phyloP scores from a whole-genome alignment of 2,329 filamentous ascomycete genomes.

The Plectosphaerella cucumerina region DNA sequence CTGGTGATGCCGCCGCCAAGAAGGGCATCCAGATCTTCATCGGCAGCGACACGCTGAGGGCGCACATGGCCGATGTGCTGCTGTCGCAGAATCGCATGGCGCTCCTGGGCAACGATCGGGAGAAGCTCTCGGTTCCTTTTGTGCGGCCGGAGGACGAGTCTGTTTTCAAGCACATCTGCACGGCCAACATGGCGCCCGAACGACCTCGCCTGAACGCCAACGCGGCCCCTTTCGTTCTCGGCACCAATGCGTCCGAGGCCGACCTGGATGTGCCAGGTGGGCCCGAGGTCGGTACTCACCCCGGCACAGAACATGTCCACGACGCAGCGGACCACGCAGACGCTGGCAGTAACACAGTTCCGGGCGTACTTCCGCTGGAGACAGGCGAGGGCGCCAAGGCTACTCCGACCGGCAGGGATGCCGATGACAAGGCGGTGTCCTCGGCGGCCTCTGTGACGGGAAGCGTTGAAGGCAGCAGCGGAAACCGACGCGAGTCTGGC shows the following conservation, averaged over 20 bases:
- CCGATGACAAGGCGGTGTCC: neutral
- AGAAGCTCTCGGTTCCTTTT: slow-evolving; percentile 85
- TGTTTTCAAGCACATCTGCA: slow-evolving; percentile 73
- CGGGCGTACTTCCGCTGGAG: too few relatives aligned
- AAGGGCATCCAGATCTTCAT: slow-evolving; percentile 80
- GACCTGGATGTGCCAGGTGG: neutral
- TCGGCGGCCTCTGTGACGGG: slow-evolving; percentile 1
- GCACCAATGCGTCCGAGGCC: slow-evolving; percentile 16
- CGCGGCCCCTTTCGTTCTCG: slow-evolving; percentile 35
- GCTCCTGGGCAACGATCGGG: slow-evolving; percentile 79
- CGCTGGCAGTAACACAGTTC: too few relatives aligned
- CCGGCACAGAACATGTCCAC: too few relatives aligned
- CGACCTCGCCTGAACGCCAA: slow-evolving; percentile 56
- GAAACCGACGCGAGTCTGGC: slow-evolving; percentile 34
- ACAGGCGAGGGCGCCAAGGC: too few relatives aligned
- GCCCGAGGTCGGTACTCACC: neutral
- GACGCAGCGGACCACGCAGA: too few relatives aligned
- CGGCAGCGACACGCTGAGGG: slow-evolving; percentile 80
- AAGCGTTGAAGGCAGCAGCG: slow-evolving; percentile 6
- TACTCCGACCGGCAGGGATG: neutral
- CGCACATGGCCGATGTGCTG: slow-evolving; percentile 84
- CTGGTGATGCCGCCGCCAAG: slow-evolving; percentile 36
- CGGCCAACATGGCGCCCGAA: slow-evolving; percentile 50
- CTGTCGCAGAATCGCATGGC: slow-evolving; percentile 90
- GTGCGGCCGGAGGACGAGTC: slow-evolving; percentile 86